Percentiles rank a stretch among this genome's conserved stretches.
Evolutionary conservation across 805 yeast genomes (phyloP).

Genomic region (Ogataea kodamae): DNA sequence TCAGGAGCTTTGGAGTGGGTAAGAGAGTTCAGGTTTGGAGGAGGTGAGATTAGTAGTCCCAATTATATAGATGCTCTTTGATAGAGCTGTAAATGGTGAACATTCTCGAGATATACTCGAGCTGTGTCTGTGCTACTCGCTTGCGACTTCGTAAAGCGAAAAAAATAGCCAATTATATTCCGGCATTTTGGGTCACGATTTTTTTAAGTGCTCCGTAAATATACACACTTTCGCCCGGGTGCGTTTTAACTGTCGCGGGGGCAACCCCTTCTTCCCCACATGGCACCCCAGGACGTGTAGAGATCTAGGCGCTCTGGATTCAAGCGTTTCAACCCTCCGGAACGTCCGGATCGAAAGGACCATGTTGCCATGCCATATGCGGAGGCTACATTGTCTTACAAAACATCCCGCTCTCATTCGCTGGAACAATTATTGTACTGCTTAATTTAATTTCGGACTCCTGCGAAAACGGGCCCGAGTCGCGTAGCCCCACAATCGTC

Average conservation of each 20-base stretch:
- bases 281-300: slow-evolving; percentile 9
- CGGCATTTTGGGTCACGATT: slow-evolving; percentile 20
- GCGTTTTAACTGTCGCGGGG: slow-evolving; percentile 1
- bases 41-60: too few relatives aligned
- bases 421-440: too few relatives aligned
- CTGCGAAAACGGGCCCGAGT: slow-evolving; percentile 13
- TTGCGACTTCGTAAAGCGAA: slow-evolving; percentile 12
- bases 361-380: too few relatives aligned
- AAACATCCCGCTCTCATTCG: slow-evolving; percentile 7
- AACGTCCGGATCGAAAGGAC: too few relatives aligned
- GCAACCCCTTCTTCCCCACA: slow-evolving; percentile 8
- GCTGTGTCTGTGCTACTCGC: slow-evolving; percentile 10
- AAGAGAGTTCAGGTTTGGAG: too few relatives aligned
- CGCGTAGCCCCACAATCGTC: slow-evolving; percentile 7
- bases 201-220: slow-evolving; percentile 12
- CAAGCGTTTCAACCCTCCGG: too few relatives aligned
- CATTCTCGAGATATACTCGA: too few relatives aligned
- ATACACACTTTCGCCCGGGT: slow-evolving; percentile 12
- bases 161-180: slow-evolving; percentile 13
- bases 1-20: too few relatives aligned
- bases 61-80: too few relatives aligned
- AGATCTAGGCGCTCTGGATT: too few relatives aligned
- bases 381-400: slow-evolving; percentile 4
- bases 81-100: too few relatives aligned
- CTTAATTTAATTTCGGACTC: slow-evolving; percentile 12